These are phyloP conservation scores for Pestalotiopsis fici DNA, from an alignment of 2,329 filamentous ascomycete species.

Conservation along the genomic window DNA sequence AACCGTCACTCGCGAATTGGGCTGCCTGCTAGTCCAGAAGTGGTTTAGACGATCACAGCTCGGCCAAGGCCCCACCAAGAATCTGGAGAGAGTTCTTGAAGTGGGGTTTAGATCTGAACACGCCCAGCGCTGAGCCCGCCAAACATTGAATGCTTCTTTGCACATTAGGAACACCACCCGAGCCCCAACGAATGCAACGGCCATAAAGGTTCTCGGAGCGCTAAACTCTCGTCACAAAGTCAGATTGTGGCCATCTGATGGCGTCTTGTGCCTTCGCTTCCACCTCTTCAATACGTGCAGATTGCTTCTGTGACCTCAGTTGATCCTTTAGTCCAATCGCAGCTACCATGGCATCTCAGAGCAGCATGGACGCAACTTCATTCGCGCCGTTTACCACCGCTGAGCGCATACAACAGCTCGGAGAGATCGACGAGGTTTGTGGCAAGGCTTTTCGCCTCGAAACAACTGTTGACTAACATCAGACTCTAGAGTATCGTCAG, in stretches of 20 bases:
- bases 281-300: no score
- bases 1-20: not conserved
- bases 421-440: conserved; percentile 70
- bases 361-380: conserved; percentile 21
- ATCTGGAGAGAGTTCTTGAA: not conserved
- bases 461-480: conserved; percentile 43
- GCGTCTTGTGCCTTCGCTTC: not conserved
- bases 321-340: not conserved
- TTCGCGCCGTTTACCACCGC: conserved; percentile 67
- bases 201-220: not conserved
- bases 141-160: not conserved
- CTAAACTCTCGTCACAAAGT: no score
- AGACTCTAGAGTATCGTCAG: conserved; percentile 31
- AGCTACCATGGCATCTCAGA: conserved; percentile 17
- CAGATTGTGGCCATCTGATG: not conserved
- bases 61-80: not conserved
- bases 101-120: not conserved
- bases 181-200: not conserved
- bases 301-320: no score
- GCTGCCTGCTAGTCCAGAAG: not conserved
- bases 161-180: not conserved
- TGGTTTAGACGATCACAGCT: not conserved
- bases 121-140: no score
- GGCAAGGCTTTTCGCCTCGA: conserved; percentile 37
- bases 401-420: conserved; percentile 80